These are phyloP conservation scores for Nemania sp. DNA, from an alignment of 2,329 filamentous ascomycete species.

Conservation along the genomic window DNA sequence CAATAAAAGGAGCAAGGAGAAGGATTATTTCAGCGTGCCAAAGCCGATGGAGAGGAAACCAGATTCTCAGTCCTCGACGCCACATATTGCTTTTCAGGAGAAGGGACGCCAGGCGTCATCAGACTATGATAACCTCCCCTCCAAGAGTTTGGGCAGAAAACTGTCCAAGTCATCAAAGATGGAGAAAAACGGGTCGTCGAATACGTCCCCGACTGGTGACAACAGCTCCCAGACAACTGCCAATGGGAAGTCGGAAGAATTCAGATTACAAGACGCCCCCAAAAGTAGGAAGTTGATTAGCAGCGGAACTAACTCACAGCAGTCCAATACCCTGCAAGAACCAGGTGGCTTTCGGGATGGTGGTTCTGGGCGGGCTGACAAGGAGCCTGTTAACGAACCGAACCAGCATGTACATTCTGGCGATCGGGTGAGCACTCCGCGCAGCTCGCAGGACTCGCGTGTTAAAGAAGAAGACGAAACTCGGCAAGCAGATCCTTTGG, in stretches of 20 bases:
- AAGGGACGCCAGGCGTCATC: slow-evolving; percentile 71
- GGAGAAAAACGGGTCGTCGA: slow-evolving; percentile 43
- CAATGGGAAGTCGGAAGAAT: slow-evolving; percentile 60
- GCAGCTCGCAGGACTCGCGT: slow-evolving; percentile 64
- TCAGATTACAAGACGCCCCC: slow-evolving; percentile 81
- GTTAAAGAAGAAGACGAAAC: slow-evolving; percentile 59
- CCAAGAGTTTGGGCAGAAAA: slow-evolving; percentile 54
- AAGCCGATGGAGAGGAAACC: slow-evolving; percentile 53
- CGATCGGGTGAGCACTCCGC: slow-evolving; percentile 50
- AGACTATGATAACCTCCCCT: slow-evolving; percentile 59
- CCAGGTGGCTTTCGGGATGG: slow-evolving; percentile 43
- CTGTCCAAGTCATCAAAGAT: slow-evolving; percentile 51
- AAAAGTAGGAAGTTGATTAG: slow-evolving; percentile 59
- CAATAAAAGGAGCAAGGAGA: slow-evolving; percentile 53
- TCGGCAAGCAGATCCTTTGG: slow-evolving; percentile 51
- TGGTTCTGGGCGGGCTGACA: slow-evolving; percentile 47
- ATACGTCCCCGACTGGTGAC: slow-evolving; percentile 42
- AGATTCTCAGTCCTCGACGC: slow-evolving; percentile 64
- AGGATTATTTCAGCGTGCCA: slow-evolving; percentile 62
- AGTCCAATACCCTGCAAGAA: slow-evolving; percentile 48
- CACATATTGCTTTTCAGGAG: slow-evolving; percentile 92
- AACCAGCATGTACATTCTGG: slow-evolving; percentile 41
- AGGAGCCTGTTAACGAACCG: slow-evolving; percentile 41
- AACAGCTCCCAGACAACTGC: slow-evolving; percentile 46
- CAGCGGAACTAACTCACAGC: slow-evolving; percentile 50